These are phyloP conservation scores for Alternaria atra DNA, from an alignment of 2,329 filamentous ascomycete genomes.

Conservation along the genomic window DNA sequence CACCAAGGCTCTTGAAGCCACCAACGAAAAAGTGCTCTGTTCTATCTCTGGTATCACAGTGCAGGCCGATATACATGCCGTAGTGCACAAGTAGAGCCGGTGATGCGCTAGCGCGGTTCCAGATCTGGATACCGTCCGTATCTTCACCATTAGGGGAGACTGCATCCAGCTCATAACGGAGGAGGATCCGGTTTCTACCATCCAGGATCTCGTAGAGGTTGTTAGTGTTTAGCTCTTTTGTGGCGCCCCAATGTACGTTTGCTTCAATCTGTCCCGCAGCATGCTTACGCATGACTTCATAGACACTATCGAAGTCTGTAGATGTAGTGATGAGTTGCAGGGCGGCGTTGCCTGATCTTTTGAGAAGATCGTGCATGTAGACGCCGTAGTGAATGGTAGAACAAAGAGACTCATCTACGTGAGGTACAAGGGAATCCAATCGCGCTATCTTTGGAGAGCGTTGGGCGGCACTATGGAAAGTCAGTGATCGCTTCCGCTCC, in stretches of 20 bases:
- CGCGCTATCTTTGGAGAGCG: not conserved
- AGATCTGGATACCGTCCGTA: not conserved
- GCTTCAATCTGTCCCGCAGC: not conserved
- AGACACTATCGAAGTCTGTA: slow-evolving; percentile 4
- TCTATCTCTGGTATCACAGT: not conserved
- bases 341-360: not conserved
- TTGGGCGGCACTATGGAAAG: not conserved
- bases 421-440: not conserved
- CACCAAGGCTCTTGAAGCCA: slow-evolving; percentile 1
- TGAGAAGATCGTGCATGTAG: slow-evolving; percentile 1
- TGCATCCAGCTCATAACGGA: slow-evolving; percentile 13
- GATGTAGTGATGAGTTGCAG: slow-evolving; percentile 2
- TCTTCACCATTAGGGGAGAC: not conserved
- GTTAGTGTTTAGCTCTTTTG: not conserved
- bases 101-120: not conserved
- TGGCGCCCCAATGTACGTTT: slow-evolving; percentile 7
- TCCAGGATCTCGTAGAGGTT: slow-evolving; percentile 11
- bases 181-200: not conserved
- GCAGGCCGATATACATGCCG: slow-evolving; percentile 2
- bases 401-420: not conserved
- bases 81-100: slow-evolving; percentile 4
- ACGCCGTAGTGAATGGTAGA: slow-evolving; percentile 1
- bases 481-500: not conserved
- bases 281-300: slow-evolving; percentile 7
- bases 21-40: slow-evolving; percentile 6